phyloP scores from a whole-genome alignment of 805 yeast genomes.

The Saccharomycodes ludwigii region DNA sequence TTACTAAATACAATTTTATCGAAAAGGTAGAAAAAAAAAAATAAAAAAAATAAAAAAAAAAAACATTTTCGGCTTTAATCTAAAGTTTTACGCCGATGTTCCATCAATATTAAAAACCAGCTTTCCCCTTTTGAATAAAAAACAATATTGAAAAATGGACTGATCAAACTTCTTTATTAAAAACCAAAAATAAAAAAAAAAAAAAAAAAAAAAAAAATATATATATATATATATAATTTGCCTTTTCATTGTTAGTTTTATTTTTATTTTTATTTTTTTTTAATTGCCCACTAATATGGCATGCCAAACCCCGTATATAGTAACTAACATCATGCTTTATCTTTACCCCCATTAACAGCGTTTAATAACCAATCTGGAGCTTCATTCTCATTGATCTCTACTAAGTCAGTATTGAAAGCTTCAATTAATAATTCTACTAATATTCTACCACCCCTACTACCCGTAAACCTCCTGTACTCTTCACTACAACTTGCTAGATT shows the following conservation, averaged over 20 bases:
- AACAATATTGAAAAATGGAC: background rate
- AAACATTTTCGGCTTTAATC: too few species aligned
- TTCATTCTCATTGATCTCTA: constrained; percentile 17
- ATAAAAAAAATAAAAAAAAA: too few species aligned
- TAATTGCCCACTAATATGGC: background rate
- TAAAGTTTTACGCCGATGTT: too few species aligned
- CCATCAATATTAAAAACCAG: too few species aligned
- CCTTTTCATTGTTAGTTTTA: background rate
- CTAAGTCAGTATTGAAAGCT: constrained; percentile 23
- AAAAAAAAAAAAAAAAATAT: too few species aligned
- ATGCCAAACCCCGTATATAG: background rate
- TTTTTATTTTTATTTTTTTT: background rate
- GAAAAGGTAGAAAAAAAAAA: too few species aligned
- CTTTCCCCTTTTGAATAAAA: too few species aligned
- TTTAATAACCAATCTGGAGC: constrained; percentile 24
- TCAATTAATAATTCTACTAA: constrained; percentile 86
- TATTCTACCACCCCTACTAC: constrained; percentile 84
- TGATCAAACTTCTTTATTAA: too few species aligned
- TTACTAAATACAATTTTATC: too few species aligned
- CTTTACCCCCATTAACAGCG: too few species aligned
- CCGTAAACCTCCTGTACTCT: constrained; percentile 89
- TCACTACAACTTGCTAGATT: constrained; percentile 86
- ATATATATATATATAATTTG: background rate
- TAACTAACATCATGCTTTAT: too few species aligned
- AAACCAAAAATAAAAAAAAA: too few species aligned